phyloP scores from a whole-genome alignment of 495 filamentous ascomycete species.

The Hyaloscypha hepaticicola region DNA sequence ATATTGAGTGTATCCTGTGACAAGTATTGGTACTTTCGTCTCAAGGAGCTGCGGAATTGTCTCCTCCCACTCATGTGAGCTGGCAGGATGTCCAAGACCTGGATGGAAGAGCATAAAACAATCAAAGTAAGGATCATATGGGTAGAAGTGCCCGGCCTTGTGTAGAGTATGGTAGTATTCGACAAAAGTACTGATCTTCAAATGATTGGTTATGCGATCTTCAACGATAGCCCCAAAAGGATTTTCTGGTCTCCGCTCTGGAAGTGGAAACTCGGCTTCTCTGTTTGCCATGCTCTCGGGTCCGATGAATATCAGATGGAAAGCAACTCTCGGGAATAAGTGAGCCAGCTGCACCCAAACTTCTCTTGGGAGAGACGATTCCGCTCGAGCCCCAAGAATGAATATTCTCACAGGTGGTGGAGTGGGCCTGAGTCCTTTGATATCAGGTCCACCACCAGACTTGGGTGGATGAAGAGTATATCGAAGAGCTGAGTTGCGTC shows the following conservation, averaged over 20 bases:
- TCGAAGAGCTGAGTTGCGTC: slow-evolving; percentile 64
- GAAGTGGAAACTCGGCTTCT: slow-evolving; percentile 85
- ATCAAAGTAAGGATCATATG: slow-evolving; percentile 97
- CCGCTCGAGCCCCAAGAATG: slow-evolving; percentile 90
- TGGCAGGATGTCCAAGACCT: slow-evolving; percentile 89
- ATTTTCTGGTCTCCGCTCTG: slow-evolving; percentile 76
- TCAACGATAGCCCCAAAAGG: slow-evolving; percentile 93
- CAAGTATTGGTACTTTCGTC: slow-evolving; percentile 91
- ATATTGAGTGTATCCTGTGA: slow-evolving; percentile 91
- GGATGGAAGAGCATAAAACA: slow-evolving; percentile 95
- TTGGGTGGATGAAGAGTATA: slow-evolving; percentile 89
- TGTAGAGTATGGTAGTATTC: slow-evolving; percentile 98
- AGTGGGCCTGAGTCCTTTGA: slow-evolving; percentile 76
- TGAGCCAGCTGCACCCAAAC: slow-evolving; percentile 90
- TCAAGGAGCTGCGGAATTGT: slow-evolving; percentile 86
- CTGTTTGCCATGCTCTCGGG: slow-evolving; percentile 93
- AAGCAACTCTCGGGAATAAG: slow-evolving; percentile 78
- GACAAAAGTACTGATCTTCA: slow-evolving; percentile 96
- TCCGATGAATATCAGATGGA: slow-evolving; percentile 92
- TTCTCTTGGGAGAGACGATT: slow-evolving; percentile 90
- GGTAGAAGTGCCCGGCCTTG: slow-evolving; percentile 80
- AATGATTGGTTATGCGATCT: slow-evolving; percentile 73
- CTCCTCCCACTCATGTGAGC: slow-evolving; percentile 87
- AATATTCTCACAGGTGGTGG: slow-evolving; percentile 90
- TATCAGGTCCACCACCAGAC: slow-evolving; percentile 67